Evolutionary conservation across 1,284 basidiomycete species (phyloP).

Genomic region (Heterobasidion occidentale): DNA sequence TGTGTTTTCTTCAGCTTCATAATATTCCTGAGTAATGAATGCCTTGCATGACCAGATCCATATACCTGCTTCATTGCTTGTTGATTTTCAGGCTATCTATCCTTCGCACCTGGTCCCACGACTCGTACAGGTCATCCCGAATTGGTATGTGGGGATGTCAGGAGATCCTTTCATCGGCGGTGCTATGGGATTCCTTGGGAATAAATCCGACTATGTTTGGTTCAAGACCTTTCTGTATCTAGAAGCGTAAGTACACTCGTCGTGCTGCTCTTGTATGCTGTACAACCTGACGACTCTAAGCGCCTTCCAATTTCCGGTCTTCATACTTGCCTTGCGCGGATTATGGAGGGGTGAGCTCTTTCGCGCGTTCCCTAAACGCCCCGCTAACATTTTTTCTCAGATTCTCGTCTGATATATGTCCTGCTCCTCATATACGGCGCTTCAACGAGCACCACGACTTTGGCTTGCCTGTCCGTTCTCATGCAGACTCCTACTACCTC

Average conservation of each 20-base stretch:
- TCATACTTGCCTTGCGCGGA: constrained; percentile 58
- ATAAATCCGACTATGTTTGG: constrained; percentile 42
- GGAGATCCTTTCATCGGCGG: constrained; percentile 60
- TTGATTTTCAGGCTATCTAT: constrained; percentile 68
- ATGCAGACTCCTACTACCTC: constrained; percentile 34
- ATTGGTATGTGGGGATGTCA: constrained; percentile 41
- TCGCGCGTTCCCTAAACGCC: not conserved
- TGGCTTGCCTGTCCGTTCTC: constrained; percentile 62
- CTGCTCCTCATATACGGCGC: constrained; percentile 69
- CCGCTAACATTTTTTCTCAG: constrained; percentile 23
- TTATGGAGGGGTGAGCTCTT: constrained; percentile 52
- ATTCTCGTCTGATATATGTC: constrained; percentile 37
- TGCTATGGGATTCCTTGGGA: constrained; percentile 35
- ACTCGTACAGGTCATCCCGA: constrained; percentile 31
- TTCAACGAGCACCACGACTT: constrained; percentile 69
- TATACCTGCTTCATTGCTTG: constrained; percentile 51
- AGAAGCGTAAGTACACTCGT: constrained; percentile 31
- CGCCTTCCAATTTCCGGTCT: constrained; percentile 72
- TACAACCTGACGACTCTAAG: constrained; percentile 22
- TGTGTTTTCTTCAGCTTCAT: constrained; percentile 18
- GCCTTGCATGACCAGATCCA: constrained; percentile 38
- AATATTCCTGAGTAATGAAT: not conserved
- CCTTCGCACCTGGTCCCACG: constrained; percentile 42
- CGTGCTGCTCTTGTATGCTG: not conserved
- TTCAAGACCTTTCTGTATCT: constrained; percentile 57